Evolutionary conservation across 495 filamentous ascomycete genomes (phyloP).

Genomic region (Neurospora sp.): DNA sequence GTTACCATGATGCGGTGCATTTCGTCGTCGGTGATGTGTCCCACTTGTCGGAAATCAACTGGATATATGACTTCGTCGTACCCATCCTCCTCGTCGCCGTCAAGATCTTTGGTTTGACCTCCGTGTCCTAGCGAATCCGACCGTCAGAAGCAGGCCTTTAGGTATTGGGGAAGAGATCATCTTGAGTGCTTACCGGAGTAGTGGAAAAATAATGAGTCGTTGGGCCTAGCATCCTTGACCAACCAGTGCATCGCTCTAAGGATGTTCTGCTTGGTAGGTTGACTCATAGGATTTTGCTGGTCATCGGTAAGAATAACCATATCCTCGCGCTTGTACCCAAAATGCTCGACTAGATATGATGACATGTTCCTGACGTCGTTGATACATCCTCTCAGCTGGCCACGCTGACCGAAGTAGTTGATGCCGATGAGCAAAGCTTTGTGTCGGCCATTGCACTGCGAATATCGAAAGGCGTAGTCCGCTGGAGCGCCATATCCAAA

Average conservation of each 20-base stretch:
- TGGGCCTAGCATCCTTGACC: conserved; percentile 85
- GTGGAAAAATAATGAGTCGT: conserved; percentile 97
- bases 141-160: background rate
- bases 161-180: background rate
- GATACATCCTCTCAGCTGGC: conserved; percentile 89
- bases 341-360: conserved; percentile 77
- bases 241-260: conserved; percentile 97
- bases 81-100: conserved; percentile 90
- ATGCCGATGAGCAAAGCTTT: conserved; percentile 95
- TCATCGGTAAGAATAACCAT: conserved; percentile 98
- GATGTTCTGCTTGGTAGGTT: conserved; percentile 94
- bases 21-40: conserved; percentile 96
- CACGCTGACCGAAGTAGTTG: conserved; percentile 93
- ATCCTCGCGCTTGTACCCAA: conserved; percentile 89
- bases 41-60: conserved; percentile 80
- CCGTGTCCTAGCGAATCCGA: conserved; percentile 60
- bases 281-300: conserved; percentile 93
- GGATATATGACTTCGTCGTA: conserved; percentile 99
- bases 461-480: conserved; percentile 80
- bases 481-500: conserved; percentile 75
- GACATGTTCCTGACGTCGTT: conserved; percentile 99
- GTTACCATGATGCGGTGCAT: conserved; percentile 97
- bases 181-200: conserved; percentile 65
- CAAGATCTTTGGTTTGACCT: conserved; percentile 90
- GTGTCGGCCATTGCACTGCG: conserved; percentile 77